Evolutionary conservation across 1,139 yeast species (phyloP).

Genomic region (Saccharomyces hybrid): DNA sequence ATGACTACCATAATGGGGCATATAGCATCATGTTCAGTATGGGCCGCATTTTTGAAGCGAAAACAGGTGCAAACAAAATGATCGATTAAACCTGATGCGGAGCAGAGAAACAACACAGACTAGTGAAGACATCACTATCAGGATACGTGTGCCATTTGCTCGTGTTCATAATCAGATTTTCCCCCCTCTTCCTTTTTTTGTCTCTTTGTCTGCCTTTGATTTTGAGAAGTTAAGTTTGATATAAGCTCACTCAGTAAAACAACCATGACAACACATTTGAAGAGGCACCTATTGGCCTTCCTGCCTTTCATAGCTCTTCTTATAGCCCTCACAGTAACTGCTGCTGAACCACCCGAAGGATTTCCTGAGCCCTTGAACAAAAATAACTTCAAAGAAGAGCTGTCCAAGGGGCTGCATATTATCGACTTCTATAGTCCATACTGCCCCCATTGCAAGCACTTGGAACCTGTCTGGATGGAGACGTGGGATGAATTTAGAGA

Average conservation of each 20-base stretch:
- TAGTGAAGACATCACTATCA: not conserved
- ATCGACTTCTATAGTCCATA: constrained; percentile 65
- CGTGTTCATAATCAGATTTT: not conserved
- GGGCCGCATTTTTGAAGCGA: not conserved
- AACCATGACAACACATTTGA: not conserved
- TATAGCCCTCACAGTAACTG: not conserved
- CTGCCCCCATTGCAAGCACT: constrained; percentile 56
- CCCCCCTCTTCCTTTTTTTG: not conserved
- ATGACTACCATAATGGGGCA: not conserved
- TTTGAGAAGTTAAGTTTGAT: not conserved
- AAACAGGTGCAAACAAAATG: not conserved
- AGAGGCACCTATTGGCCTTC: not conserved
- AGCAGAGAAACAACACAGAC: not conserved
- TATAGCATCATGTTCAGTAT: too few species aligned
- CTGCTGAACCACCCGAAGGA: constrained; percentile 5
- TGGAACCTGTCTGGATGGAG: constrained; percentile 59
- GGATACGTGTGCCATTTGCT: not conserved
- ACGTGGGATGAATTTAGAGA: constrained; percentile 42
- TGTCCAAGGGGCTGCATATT: constrained; percentile 44
- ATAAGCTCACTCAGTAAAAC: not conserved
- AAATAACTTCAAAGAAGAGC: constrained; percentile 37
- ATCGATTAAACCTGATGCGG: not conserved
- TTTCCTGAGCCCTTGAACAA: constrained; percentile 31
- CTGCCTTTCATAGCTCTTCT: not conserved
- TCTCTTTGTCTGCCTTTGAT: not conserved